phyloP scores from a whole-genome alignment of 83 land plant species.

The Thuja plicata region DNA sequence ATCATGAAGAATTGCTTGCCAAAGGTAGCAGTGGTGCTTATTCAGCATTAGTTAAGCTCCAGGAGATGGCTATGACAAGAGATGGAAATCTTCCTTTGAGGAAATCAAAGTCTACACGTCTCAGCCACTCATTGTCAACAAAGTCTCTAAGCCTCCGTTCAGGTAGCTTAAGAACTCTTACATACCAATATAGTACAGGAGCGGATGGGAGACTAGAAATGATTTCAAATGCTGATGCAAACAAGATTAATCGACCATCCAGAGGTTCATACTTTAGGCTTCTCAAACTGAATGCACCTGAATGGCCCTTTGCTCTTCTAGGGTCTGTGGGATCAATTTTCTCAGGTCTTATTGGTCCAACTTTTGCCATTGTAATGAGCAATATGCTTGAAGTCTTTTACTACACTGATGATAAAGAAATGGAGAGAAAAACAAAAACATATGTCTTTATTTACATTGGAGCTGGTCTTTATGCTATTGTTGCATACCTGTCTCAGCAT shows the following conservation, averaged over 20 bases:
- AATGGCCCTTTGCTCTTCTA: slow-evolving; percentile 91
- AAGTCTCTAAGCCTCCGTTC: slow-evolving; percentile 68
- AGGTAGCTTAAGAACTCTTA: slow-evolving; percentile 59
- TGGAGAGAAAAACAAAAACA: slow-evolving; percentile 80
- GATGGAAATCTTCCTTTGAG: slow-evolving; percentile 50
- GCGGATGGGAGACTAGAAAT: slow-evolving; percentile 82
- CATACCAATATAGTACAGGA: slow-evolving; percentile 72
- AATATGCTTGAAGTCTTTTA: slow-evolving; percentile 94
- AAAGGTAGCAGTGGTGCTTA: slow-evolving; percentile 78
- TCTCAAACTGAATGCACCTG: slow-evolving; percentile 85
- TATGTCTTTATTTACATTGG: slow-evolving; percentile 88
- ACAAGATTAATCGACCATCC: slow-evolving; percentile 48
- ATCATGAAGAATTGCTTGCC: slow-evolving; percentile 77
- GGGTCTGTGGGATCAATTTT: slow-evolving; percentile 88
- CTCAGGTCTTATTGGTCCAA: slow-evolving; percentile 90
- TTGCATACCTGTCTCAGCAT: slow-evolving; percentile 86
- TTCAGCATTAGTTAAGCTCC: slow-evolving; percentile 77
- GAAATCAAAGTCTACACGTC: slow-evolving; percentile 58
- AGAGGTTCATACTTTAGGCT: slow-evolving; percentile 70
- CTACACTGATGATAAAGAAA: slow-evolving; percentile 57
- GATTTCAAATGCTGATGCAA: slow-evolving; percentile 64
- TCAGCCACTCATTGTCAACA: slow-evolving; percentile 74
- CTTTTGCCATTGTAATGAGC: slow-evolving; percentile 92
- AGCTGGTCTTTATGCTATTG: slow-evolving; percentile 80
- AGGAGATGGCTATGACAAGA: slow-evolving; percentile 71